A percentile compares a stretch with the other conserved stretches of the same genome.
Conservation (phyloP, 2,329 filamentous ascomycete genomes). For the Aureobasidium sp. region DNA sequence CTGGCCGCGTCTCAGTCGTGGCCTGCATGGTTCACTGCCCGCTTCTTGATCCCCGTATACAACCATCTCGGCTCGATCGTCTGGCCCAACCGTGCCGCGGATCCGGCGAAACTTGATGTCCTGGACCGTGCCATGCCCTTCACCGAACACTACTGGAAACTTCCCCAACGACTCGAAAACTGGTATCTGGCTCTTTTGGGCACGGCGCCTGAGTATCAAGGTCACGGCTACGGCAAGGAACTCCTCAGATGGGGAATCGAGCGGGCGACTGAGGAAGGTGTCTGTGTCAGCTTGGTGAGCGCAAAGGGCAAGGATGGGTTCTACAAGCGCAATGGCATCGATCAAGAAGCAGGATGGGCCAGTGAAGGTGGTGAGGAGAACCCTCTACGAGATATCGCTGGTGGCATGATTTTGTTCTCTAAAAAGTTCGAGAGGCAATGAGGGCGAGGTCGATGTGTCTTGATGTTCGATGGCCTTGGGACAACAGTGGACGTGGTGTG, state of each 20-base stretch:
- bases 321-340: constrained; percentile 18
- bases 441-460: neutral
- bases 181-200: constrained; percentile 25
- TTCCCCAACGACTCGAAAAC: constrained; percentile 21
- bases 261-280: constrained; percentile 43
- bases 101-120: constrained; percentile 18
- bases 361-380: constrained; percentile 16
- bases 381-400: constrained; percentile 10
- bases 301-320: constrained; percentile 25
- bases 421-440: neutral
- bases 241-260: constrained; percentile 27
- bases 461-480: too few species aligned
- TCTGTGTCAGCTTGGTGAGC: constrained; percentile 31
- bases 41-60: constrained; percentile 18
- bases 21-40: constrained; percentile 8
- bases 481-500: too few species aligned
- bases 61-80: constrained; percentile 22
- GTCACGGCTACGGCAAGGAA: constrained; percentile 24
- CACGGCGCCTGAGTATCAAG: constrained; percentile 21
- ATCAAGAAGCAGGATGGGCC: constrained; percentile 6
- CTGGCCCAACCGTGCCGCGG: constrained; percentile 24
- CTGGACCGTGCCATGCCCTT: constrained; percentile 20
- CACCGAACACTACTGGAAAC: constrained; percentile 24
- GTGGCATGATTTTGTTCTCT: constrained; percentile 17
- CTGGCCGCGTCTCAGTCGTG: constrained; percentile 13